These are phyloP conservation scores for Talaromyces sp. DNA, from an alignment of 2,329 filamentous ascomycete genomes.

Conservation along the genomic window DNA sequence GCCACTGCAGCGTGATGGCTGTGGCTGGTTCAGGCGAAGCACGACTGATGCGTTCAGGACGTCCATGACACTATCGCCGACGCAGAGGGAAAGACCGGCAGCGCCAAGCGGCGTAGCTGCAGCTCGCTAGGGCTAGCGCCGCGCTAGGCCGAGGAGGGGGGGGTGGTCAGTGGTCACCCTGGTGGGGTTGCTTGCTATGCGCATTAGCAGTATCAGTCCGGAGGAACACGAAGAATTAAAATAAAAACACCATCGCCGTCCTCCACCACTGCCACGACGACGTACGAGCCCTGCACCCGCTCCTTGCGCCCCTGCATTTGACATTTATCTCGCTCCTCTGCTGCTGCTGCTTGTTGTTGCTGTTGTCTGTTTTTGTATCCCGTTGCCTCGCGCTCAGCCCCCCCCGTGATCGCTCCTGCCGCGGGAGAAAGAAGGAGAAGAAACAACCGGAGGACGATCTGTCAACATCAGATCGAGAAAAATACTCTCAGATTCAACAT, in stretches of 20 bases:
- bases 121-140: not conserved
- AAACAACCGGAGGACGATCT: not conserved
- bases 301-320: not conserved
- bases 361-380: not conserved
- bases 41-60: too few species aligned
- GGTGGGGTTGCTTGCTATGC: not conserved
- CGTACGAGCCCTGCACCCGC: not conserved
- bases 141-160: not conserved
- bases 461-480: not conserved
- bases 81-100: not conserved
- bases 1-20: not conserved
- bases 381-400: not conserved
- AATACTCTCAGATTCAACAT: slow-evolving; percentile 8
- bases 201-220: not conserved
- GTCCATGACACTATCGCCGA: not conserved
- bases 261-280: not conserved
- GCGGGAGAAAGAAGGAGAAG: not conserved
- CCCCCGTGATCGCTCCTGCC: not conserved
- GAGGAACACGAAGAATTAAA: not conserved
- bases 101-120: not conserved
- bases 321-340: not conserved
- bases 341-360: not conserved
- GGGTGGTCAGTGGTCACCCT: not conserved
- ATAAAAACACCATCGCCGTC: not conserved
- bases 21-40: not conserved